Percentiles rank a stretch among this genome's conserved stretches.
Conservation (phyloP, 768 basidiomycete species). For the Mycena amicta region DNA sequence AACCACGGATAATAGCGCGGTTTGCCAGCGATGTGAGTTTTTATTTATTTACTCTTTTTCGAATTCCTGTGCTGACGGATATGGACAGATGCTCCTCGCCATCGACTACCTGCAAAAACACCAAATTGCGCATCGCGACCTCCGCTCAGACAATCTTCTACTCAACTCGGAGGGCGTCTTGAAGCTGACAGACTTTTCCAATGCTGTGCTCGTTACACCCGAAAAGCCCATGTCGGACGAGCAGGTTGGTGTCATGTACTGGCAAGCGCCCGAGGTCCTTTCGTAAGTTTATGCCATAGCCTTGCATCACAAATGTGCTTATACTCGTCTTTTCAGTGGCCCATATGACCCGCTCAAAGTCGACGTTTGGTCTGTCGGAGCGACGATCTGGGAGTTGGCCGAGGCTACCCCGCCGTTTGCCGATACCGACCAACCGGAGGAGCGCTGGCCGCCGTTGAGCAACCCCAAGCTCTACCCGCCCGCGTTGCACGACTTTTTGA, state of each 20-base stretch:
- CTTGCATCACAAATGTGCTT: conserved; percentile 1
- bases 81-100: conserved; percentile 71
- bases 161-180: conserved; percentile 69
- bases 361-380: conserved; percentile 82
- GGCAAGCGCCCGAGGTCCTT: conserved; percentile 86
- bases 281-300: conserved; percentile 44
- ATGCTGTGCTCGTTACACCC: conserved; percentile 61
- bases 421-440: conserved; percentile 54
- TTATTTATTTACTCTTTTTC: neutral
- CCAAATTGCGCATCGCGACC: conserved; percentile 78
- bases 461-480: conserved; percentile 65
- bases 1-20: conserved; percentile 64
- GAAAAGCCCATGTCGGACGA: conserved; percentile 56
- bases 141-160: conserved; percentile 82
- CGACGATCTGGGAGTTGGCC: conserved; percentile 83
- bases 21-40: conserved; percentile 76
- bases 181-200: conserved; percentile 86
- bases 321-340: conserved; percentile 42
- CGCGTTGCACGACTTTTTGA: conserved; percentile 73
- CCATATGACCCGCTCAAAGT: conserved; percentile 75
- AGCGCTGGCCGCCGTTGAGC: conserved; percentile 66
- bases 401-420: conserved; percentile 76
- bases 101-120: conserved; percentile 66
- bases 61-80: neutral
- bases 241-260: conserved; percentile 72